These are phyloP conservation scores for Cadophora gregata DNA, from an alignment of 2,329 filamentous ascomycete species.

Conservation along the genomic window DNA sequence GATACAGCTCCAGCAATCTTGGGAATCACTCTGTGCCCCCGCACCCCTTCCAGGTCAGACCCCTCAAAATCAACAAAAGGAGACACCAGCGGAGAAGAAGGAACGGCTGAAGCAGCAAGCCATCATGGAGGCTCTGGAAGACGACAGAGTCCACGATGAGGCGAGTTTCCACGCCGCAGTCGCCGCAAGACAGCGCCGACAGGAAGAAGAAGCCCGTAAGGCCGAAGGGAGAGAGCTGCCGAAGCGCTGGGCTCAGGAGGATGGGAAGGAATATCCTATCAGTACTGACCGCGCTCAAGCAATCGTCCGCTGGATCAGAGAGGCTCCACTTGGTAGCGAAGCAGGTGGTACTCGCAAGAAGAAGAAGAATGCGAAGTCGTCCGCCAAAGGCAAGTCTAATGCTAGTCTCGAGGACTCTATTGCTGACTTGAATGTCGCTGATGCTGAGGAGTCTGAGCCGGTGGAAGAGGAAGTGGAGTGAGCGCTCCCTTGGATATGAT, in stretches of 20 bases:
- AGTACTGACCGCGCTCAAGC: constrained; percentile 72
- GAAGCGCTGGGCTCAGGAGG: constrained; percentile 68
- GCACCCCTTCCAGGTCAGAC: constrained; percentile 55
- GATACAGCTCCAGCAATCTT: constrained; percentile 67
- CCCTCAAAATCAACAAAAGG: constrained; percentile 45
- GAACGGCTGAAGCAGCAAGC: constrained; percentile 68
- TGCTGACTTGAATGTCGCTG: constrained; percentile 30
- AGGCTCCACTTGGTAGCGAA: constrained; percentile 54
- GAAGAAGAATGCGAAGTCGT: constrained; percentile 43
- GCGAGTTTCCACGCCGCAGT: constrained; percentile 69
- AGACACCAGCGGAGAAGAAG: constrained; percentile 59
- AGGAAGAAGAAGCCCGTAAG: constrained; percentile 55
- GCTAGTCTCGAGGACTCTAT: constrained; percentile 29
- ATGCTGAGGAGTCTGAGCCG: constrained; percentile 33
- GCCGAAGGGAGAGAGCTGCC: constrained; percentile 40
- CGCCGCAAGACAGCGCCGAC: constrained; percentile 61
- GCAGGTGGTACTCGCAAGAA: constrained; percentile 46
- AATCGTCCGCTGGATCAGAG: constrained; percentile 72
- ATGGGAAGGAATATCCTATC: constrained; percentile 72
- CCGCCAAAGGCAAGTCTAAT: constrained; percentile 32
- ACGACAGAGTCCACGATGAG: constrained; percentile 72
- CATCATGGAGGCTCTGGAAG: constrained; percentile 69
- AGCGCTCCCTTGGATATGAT: constrained; percentile 6
- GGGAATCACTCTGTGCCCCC: constrained; percentile 74
- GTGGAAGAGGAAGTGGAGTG: constrained; percentile 44